Conservation (phyloP, 768 basidiomycete genomes). For the Xerocomus brunneocitrinus region DNA sequence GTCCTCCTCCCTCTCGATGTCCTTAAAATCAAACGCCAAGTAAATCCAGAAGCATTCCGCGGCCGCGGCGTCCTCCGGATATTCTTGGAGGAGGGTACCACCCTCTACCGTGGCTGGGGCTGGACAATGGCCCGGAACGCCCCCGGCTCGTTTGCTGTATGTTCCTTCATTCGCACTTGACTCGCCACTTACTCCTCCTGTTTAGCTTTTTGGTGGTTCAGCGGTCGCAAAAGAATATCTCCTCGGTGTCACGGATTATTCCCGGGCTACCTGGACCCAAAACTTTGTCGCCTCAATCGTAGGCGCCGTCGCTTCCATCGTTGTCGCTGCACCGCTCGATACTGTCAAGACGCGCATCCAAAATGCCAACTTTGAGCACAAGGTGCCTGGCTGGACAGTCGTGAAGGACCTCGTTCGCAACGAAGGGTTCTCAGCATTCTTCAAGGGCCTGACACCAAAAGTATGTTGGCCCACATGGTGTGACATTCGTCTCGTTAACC, state of each 20-base stretch:
- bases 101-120: constrained; percentile 95
- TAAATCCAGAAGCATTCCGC: constrained; percentile 96
- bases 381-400: constrained; percentile 75
- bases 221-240: constrained; percentile 92
- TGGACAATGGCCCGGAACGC: constrained; percentile 99
- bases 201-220: constrained; percentile 95
- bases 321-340: constrained; percentile 93
- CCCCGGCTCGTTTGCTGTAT: constrained; percentile 89
- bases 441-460: constrained; percentile 98
- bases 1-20: constrained; percentile 94
- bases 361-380: constrained; percentile 93
- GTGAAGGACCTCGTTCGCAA: constrained; percentile 81
- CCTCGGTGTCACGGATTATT: constrained; percentile 86
- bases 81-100: constrained; percentile 85
- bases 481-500: not conserved
- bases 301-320: constrained; percentile 93
- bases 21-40: constrained; percentile 98
- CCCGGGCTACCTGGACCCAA: constrained; percentile 92
- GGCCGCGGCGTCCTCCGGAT: constrained; percentile 89
- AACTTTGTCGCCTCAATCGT: constrained; percentile 95
- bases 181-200: not conserved
- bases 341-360: constrained; percentile 97
- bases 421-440: constrained; percentile 81
- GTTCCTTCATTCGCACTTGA: constrained; percentile 26
- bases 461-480: constrained; percentile 36